Evolutionary conservation across 2,329 filamentous ascomycete species (phyloP).

Genomic region (Neofusicoccum kwambonambiense): DNA sequence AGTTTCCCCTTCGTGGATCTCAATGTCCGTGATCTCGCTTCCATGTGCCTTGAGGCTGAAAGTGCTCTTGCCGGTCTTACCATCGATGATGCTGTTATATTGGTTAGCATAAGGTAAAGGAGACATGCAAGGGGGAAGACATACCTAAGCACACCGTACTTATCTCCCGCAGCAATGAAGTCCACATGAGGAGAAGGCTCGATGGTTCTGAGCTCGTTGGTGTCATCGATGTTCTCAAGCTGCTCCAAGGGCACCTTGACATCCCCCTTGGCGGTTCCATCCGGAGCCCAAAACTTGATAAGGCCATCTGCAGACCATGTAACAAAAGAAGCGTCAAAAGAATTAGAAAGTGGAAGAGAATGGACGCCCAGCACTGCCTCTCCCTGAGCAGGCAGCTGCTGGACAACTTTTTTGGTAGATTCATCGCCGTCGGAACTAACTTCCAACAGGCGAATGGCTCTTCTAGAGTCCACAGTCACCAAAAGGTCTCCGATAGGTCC

Average conservation of each 20-base stretch:
- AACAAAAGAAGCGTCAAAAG: conserved; percentile 69
- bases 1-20: conserved; percentile 63
- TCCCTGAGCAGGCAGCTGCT: conserved; percentile 56
- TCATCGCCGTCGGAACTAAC: conserved; percentile 45
- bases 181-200: conserved; percentile 60
- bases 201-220: conserved; percentile 60
- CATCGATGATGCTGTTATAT: conserved; percentile 60
- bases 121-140: conserved; percentile 18
- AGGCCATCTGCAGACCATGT: conserved; percentile 85
- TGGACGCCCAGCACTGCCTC: conserved; percentile 69
- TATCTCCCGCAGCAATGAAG: conserved; percentile 80
- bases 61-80: conserved; percentile 58
- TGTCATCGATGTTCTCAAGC: conserved; percentile 44
- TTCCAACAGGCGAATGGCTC: conserved; percentile 63
- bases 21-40: conserved; percentile 79
- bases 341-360: conserved; percentile 60
- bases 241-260: conserved; percentile 71
- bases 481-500: conserved; percentile 38
- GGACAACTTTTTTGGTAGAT: conserved; percentile 32
- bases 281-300: conserved; percentile 77
- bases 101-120: not conserved
- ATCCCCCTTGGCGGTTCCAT: conserved; percentile 66
- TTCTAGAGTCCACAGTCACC: conserved; percentile 66
- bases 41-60: conserved; percentile 83
- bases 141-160: conserved; percentile 72